phyloP scores from a whole-genome alignment of 2,329 filamentous ascomycete genomes.

The Drechmeria coniospora region DNA sequence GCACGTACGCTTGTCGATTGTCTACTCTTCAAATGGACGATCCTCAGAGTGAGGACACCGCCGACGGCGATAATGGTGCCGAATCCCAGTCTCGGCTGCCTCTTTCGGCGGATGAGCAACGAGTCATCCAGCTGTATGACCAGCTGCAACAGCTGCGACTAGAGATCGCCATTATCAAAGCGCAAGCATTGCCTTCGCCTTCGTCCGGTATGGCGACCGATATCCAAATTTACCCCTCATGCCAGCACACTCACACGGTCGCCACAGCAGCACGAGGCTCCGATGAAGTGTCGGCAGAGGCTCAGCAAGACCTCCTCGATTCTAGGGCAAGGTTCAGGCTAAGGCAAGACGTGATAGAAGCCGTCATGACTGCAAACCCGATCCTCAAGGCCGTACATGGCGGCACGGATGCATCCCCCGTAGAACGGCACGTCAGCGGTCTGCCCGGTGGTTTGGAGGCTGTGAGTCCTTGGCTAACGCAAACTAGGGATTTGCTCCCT shows the following conservation, averaged over 20 bases:
- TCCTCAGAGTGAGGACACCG: constrained; percentile 13
- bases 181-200: constrained; percentile 25
- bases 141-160: constrained; percentile 55
- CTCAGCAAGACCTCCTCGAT: constrained; percentile 52
- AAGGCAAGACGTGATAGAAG: constrained; percentile 52
- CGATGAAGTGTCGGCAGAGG: constrained; percentile 36
- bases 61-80: constrained; percentile 5
- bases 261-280: constrained; percentile 17
- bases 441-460: neutral
- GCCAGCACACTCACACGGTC: constrained; percentile 3
- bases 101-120: constrained; percentile 51
- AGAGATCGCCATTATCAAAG: constrained; percentile 51
- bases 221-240: neutral
- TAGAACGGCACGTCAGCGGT: constrained; percentile 44
- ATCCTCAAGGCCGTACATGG: constrained; percentile 64
- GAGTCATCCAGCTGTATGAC: constrained; percentile 55
- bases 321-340: constrained; percentile 55
- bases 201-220: constrained; percentile 15
- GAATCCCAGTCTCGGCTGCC: constrained; percentile 27
- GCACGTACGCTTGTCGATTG: too few species aligned
- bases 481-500: constrained; percentile 46
- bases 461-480: neutral
- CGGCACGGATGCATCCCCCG: constrained; percentile 44
- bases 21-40: too few species aligned
- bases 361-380: constrained; percentile 56